Conservation (phyloP, 2,329 filamentous ascomycete species). For the Diaporthe citri region DNA sequence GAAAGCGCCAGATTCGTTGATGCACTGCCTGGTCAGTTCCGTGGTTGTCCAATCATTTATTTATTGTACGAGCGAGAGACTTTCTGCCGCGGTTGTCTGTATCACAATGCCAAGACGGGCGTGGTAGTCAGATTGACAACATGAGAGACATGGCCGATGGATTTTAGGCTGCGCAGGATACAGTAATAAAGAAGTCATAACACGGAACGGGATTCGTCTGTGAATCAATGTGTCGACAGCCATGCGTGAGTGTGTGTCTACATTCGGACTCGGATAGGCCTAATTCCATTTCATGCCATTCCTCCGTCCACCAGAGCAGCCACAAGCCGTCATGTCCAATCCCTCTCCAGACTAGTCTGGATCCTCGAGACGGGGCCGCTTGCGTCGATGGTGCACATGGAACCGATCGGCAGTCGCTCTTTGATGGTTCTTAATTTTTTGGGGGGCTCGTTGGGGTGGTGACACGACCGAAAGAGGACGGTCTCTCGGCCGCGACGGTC, state of each 20-base stretch:
- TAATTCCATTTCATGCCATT: constrained; percentile 1
- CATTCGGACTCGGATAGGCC: constrained; percentile 23
- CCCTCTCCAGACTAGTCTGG: background rate
- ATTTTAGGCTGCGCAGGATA: background rate
- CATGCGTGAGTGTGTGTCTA: background rate
- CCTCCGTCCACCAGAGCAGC: constrained; percentile 1
- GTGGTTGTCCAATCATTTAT: background rate
- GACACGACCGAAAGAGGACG: background rate
- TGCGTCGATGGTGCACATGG: background rate
- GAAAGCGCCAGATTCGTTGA: background rate
- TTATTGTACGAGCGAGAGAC: background rate
- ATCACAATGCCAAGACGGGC: background rate
- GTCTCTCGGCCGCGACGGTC: background rate
- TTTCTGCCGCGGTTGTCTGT: background rate
- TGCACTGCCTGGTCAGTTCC: background rate
- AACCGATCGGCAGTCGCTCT: background rate
- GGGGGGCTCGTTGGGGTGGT: background rate
- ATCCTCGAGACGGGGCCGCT: background rate
- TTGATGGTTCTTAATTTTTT: background rate
- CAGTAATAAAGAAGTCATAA: background rate
- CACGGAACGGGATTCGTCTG: background rate
- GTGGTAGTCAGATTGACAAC: background rate
- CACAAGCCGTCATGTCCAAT: constrained; percentile 1
- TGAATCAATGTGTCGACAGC: constrained; percentile 3
- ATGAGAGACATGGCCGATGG: background rate